Evolutionary conservation across 208 protist genomes (phyloP).

Genomic region (Trypanosoma melophagium): DNA sequence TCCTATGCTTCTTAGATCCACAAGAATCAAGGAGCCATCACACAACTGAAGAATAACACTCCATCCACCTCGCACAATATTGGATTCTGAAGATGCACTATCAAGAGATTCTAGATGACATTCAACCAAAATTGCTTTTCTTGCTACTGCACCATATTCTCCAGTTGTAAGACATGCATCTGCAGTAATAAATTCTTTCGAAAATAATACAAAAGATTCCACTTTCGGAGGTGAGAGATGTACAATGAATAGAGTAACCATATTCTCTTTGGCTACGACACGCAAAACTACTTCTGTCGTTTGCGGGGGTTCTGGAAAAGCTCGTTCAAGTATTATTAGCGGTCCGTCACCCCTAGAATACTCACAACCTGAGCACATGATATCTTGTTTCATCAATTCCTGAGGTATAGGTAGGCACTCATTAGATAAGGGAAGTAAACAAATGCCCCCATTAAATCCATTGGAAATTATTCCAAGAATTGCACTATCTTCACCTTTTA

Average conservation of each 20-base stretch:
- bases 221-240: constrained; percentile 9
- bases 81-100: constrained; percentile 30
- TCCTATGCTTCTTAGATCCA: constrained; percentile 54
- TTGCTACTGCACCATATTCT: constrained; percentile 34
- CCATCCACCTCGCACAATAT: constrained; percentile 59
- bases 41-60: constrained; percentile 70
- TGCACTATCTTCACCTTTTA: background rate
- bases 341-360: constrained; percentile 33
- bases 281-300: constrained; percentile 68
- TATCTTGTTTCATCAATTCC: constrained; percentile 43
- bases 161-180: background rate
- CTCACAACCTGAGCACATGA: constrained; percentile 28
- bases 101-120: constrained; percentile 48
- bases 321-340: constrained; percentile 57
- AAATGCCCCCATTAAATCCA: constrained; percentile 31
- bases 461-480: constrained; percentile 6
- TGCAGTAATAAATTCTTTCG: constrained; percentile 8
- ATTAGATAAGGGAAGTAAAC: constrained; percentile 69
- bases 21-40: constrained; percentile 61
- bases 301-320: constrained; percentile 56
- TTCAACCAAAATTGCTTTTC: constrained; percentile 59
- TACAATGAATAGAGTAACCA: constrained; percentile 10
- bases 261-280: constrained; percentile 46
- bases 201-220: constrained; percentile 20
- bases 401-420: constrained; percentile 63